Evolutionary conservation across 225 moss, liverwort and hornwort genomes (phyloP), one percentile per base, ranked within the genome.

Genomic region (Bryoerythrophyllum caledonicum): DNA sequence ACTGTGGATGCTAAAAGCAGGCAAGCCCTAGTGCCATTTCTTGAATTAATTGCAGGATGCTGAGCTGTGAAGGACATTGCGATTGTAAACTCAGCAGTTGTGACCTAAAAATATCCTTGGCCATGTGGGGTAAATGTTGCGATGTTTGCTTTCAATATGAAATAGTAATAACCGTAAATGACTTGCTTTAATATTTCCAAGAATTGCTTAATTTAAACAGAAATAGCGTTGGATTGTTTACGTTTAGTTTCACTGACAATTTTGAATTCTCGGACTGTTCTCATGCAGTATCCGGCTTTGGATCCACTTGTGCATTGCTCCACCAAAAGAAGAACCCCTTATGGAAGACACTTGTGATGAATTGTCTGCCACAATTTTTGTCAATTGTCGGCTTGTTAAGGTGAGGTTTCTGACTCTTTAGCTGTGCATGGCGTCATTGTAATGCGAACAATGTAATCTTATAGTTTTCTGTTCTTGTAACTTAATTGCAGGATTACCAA

Each of bases 301-400:
- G 95, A 93, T 95, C 70, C 91, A 95, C 84, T 95, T 95, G 67
- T 95, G 95, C 60, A 93, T 91, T 46, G 91, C 90, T 80, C 78
- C 87, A 41, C 80, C 87, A 17, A 91, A 84, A 63, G 90, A 87
- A 71, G 86, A 84, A 41, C 87, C 91, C 23, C 85, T 93, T 46
- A 78, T 85, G 63, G 95, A 93, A 75, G 90, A 90, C 28, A 90
- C 83, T 4, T 89, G 83, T 73, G 91, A 93, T 71, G 83, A 91
- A 74, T 84, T 93, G 70, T 75, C 82, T 66, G 95, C 90, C 54
- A 93, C 82, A 30, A 84, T 95, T 62, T 91, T 84, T 73, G 81
- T 95, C 35, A 95, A 95, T 57, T 95, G 95, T 77, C 93, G 95
- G 55, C 93, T 95, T 80, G 90, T 95, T 32, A 95, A 95, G 88